Base-by-base conservation (phyloP, 495 filamentous ascomycete species). In the Neurospora sp. region DNA sequence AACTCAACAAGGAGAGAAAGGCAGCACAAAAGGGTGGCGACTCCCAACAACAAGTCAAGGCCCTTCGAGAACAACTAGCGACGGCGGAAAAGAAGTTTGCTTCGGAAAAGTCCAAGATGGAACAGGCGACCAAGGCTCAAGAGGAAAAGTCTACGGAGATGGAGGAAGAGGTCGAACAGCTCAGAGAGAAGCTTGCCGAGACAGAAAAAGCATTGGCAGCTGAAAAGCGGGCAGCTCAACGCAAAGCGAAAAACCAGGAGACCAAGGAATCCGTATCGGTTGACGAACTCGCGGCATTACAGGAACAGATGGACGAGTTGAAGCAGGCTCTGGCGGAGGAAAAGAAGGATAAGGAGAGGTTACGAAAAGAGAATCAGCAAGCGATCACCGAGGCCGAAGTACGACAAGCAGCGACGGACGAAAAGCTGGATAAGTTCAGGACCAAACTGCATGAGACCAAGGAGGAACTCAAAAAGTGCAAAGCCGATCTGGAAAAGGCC, bases 391-490 rank as follows among this genome's bases (percentile, higher is more conserved):
- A 88, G 66, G 88, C 84, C 73, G 87, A 91, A 69, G 81, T 82
- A 18, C 86, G 88, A 48, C 88, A 86, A 48, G 81, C 86, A 27
- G 81, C 87, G 2, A 82, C 92, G 8, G 90, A 94, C 74, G 88
- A 86, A 71, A 92, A 89, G 78, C 80, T 95, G 39, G 90, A 91
- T 48, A 86, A 88, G 40, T 84, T 93, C 44, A 88, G 86, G 72
- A 86, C 84, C 38, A 94, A 95, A 77, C 80, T 94, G 10, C 87
- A 84, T 40, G 84, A 86, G 23, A 86, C 89, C 1, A 92, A 92
- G 74, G 90, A 91, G 41, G 87, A 91, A 76, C 87, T 94, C n/a
- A 92, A 91, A 76, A 80, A 87, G 72, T 84, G 81, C 39, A 85
- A 86, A 69, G 76, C 79, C 41, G 84, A 87, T 41, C 81, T 87